These are phyloP conservation scores for Solanum megistacrolobum DNA, from an alignment of 257 asterid genomes.

Conservation along the genomic window DNA sequence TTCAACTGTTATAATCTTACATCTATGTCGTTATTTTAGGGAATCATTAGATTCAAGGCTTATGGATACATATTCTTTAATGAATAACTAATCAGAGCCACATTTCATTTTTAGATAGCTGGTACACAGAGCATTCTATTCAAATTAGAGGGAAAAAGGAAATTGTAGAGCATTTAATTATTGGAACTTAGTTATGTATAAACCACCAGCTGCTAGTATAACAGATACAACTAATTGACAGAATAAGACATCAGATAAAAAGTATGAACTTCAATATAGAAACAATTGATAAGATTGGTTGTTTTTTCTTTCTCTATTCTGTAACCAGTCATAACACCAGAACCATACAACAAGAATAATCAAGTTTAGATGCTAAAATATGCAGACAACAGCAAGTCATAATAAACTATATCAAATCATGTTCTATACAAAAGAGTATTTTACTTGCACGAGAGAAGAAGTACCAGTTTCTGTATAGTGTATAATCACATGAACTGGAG, in stretches of 20 bases:
- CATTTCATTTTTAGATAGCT: neutral
- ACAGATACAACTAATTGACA: neutral
- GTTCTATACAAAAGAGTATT: neutral
- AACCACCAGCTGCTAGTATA: neutral
- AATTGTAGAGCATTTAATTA: neutral
- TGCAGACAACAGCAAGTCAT: neutral
- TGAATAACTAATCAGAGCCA: neutral
- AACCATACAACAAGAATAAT: neutral
- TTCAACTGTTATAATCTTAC: neutral
- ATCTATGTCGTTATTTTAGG: neutral
- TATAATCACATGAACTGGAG: constrained; percentile 43
- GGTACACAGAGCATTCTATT: neutral
- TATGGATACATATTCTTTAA: neutral
- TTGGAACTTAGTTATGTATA: neutral
- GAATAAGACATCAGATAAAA: neutral
- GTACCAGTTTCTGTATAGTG: neutral
- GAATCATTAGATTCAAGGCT: neutral
- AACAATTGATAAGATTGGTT: neutral
- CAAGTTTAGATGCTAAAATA: neutral
- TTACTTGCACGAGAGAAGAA: constrained; percentile 10
- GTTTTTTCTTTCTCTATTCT: neutral
- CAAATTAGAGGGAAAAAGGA: neutral
- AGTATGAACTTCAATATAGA: neutral
- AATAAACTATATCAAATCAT: neutral
- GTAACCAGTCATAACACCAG: neutral